These are phyloP conservation scores for Paracoccidioides lutzii DNA, from an alignment of 2,329 filamentous ascomycete species.

Conservation along the genomic window DNA sequence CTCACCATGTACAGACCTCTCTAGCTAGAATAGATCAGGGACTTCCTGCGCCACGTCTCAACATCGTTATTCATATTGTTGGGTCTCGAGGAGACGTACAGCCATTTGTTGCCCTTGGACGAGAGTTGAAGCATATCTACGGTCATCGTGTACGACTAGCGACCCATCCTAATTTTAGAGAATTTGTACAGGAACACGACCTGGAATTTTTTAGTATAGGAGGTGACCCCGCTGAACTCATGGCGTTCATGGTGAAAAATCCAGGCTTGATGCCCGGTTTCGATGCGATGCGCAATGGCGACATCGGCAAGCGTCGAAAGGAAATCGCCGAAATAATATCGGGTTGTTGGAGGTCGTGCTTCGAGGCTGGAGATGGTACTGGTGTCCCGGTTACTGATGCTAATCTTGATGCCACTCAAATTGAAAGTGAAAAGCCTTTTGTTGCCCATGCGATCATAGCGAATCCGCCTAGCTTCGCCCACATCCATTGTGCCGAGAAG, in stretches of 20 bases:
- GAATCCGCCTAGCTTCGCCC: constrained; percentile 66
- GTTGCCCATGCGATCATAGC: constrained; percentile 82
- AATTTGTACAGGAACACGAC: constrained; percentile 55
- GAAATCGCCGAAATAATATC: constrained; percentile 69
- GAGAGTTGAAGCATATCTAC: constrained; percentile 50
- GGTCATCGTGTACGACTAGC: constrained; percentile 61
- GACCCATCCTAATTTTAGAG: constrained; percentile 56
- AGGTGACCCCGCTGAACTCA: constrained; percentile 61
- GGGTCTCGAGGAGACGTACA: constrained; percentile 65
- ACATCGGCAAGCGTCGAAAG: constrained; percentile 59
- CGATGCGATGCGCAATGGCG: constrained; percentile 61
- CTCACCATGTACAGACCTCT: constrained; percentile 43
- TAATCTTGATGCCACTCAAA: constrained; percentile 35
- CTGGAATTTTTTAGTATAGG: constrained; percentile 67
- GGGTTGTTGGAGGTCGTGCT: constrained; percentile 77
- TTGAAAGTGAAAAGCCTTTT: constrained; percentile 49
- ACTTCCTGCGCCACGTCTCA: constrained; percentile 45
- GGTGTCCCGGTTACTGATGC: constrained; percentile 40
- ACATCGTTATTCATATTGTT: constrained; percentile 63
- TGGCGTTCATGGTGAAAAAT: constrained; percentile 88
- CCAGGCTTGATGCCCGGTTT: constrained; percentile 75
- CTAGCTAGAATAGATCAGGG: constrained; percentile 54
- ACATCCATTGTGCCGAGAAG: constrained; percentile 67
- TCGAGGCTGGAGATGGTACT: constrained; percentile 60
- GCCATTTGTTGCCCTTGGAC: constrained; percentile 58